phyloP scores from a whole-genome alignment of 2,329 filamentous ascomycete species.

The Calonectria crousiana region DNA sequence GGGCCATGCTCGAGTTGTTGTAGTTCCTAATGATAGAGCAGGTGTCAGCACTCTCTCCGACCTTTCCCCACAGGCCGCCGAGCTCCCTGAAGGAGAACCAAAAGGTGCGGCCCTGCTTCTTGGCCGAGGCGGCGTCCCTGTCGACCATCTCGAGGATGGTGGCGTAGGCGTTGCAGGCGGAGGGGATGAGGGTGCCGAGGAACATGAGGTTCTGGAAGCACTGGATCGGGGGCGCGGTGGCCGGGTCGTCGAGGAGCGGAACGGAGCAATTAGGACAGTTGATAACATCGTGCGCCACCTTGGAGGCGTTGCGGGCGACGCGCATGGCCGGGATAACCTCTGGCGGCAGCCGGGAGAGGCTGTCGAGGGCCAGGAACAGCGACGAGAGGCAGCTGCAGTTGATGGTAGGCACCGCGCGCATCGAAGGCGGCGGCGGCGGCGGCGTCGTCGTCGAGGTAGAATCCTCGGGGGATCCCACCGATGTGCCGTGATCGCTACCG shows the following conservation, averaged over 20 bases:
- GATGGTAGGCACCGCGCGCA: constrained; percentile 45
- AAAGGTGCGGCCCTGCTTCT: constrained; percentile 55
- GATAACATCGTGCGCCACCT: constrained; percentile 63
- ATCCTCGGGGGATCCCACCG: constrained; percentile 32
- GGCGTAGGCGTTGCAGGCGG: constrained; percentile 69
- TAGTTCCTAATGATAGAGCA: constrained; percentile 49
- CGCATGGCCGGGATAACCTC: constrained; percentile 61
- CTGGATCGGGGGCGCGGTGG: constrained; percentile 57
- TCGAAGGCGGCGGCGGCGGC: constrained; percentile 16
- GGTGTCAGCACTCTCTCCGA: constrained; percentile 39
- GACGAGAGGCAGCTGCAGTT: constrained; percentile 62
- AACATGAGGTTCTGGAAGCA: constrained; percentile 71
- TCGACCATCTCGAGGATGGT: constrained; percentile 68
- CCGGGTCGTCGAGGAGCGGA: constrained; percentile 49
- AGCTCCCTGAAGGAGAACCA: constrained; percentile 60
- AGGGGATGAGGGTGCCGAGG: constrained; percentile 68
- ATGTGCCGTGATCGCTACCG: constrained; percentile 39
- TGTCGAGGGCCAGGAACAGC: constrained; percentile 64
- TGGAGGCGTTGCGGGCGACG: constrained; percentile 61
- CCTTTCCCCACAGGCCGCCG: constrained; percentile 62
- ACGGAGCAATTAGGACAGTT: constrained; percentile 64
- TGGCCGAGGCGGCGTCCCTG: constrained; percentile 59
- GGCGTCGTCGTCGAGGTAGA: constrained; percentile 19
- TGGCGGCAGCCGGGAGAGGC: constrained; percentile 60
- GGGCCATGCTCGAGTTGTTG: constrained; percentile 61